Base-by-base conservation (phyloP, 179 eudicot species). In the Camellia oleifera region DNA sequence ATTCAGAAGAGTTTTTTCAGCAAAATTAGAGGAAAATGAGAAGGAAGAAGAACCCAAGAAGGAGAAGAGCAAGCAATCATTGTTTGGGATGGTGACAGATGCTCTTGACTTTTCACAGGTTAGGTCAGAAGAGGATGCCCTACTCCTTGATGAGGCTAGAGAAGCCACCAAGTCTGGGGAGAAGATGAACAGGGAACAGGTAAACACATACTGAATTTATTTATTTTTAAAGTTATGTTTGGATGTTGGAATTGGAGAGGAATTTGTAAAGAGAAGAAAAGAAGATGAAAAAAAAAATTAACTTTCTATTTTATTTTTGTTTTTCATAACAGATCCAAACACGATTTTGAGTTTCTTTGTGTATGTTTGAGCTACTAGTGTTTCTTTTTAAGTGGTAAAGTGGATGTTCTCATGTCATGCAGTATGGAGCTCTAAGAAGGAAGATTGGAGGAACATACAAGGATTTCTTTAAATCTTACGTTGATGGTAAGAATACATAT, bases 391-490 rank as follows among this genome's bases (percentile, higher is more conserved):
- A 12, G 17, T 14, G 62, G 62, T 5, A 26, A 26, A 50, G 8
- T 71, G 58, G 42, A 17, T 48, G 26, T 52, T 60, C 7, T 20
- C 17, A 1, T 32, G 26, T 7, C 11, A 17, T 83, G 85, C 83
- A 95, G 98, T 96, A 96, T 82, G 98, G 94, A 79, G 99, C 99
- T 86, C 94, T 96, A 4, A 76, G 99, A 84, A 94, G 98, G 89
- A 96, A 96, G 85, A 96, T 96, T 32, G 99, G 99, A 76, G 99
- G 99, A 72, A 96, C 99, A 1, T 94, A 96, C 97, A 86, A 96
- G 80, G 99, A 96, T 82, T 96, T 96, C 89, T 96, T 96, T 92
- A 96, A 96, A 85, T 94, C 99, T 44, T 96, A 92, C 52, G 84
- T 96, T 70, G 99, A 96, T 57, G 99, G 99, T 96, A 87, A 68